Base-by-base conservation (phyloP, 345 rosid species). In the Lumnitzera littorea region DNA sequence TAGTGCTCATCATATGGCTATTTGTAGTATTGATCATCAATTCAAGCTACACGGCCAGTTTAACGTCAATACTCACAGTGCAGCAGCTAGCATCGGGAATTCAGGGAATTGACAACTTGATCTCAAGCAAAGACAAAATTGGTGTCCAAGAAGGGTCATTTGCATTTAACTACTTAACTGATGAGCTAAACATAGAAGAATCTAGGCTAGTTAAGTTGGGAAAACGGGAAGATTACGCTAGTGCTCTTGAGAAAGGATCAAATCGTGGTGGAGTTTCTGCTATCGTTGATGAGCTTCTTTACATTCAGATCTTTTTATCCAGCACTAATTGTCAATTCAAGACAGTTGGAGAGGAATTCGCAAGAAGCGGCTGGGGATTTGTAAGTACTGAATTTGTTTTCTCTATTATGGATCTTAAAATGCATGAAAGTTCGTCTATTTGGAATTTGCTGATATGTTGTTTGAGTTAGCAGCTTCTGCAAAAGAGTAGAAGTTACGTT, bases 21-120 rank as follows among this genome's bases (percentile, higher is more conserved):
- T 92, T 85, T 60, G 94, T 92, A 24, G 98, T 92, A 61, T 70
- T 92, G 70, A 85, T 92, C 50, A 92, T 92, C 82, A 92, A 92
- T 67, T 92, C 96, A 65, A 92, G 98, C 78, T 92, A 89, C 80
- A 92, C 98, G 0, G 98, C 96, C 23, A 92, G 96, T 68, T 80
- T 92, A 80, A 92, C 94, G 12, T 92, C 98, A 23, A 87, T 92
- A 77, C 94, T 92, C 62, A 92, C 98, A 0, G 96, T 87, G 59
- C 96, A 89, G 71, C 88, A 89, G 67, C 66, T 92, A 60, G 75
- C 91, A 14, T 89, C 96, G 3, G 72, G 87, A 46, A 84, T 92
- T 31, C 78, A 75, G 70, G 98, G 96, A 67, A 85, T 92, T 25
- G 96, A 92, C 67, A 74, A 63, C 64, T 74, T 92, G 74, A 81